These are phyloP conservation scores for Wickerhamomyces sp. DNA, from an alignment of 1,139 yeast species.

Conservation along the genomic window DNA sequence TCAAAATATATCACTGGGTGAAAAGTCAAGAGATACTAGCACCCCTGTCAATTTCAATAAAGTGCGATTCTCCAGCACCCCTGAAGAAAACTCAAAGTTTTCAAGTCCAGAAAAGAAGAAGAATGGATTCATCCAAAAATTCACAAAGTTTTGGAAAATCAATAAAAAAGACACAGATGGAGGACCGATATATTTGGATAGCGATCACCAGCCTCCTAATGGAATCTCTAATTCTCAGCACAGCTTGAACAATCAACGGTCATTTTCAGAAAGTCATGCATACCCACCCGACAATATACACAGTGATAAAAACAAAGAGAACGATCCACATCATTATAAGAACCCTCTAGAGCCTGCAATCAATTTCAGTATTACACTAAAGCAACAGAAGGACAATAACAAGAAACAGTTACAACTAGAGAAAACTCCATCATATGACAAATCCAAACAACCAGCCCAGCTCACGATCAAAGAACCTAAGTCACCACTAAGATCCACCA, in stretches of 20 bases:
- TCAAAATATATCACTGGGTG: not conserved
- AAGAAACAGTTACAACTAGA: not conserved
- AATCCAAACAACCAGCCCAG: not conserved
- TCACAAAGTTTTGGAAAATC: constrained; percentile 20
- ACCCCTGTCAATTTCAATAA: not conserved
- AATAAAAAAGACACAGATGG: constrained; percentile 9
- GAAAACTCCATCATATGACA: not conserved
- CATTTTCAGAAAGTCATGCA: not conserved
- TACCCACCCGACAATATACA: not conserved
- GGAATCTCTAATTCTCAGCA: not conserved
- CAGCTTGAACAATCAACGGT: not conserved
- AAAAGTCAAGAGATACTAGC: not conserved
- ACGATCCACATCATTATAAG: not conserved
- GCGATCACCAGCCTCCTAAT: not conserved
- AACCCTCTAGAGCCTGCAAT: constrained; percentile 3
- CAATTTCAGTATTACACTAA: constrained; percentile 5
- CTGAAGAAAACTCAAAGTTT: not conserved
- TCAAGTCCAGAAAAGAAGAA: constrained; percentile 23
- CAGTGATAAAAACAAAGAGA: not conserved
- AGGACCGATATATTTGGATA: not conserved
- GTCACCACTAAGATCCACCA: constrained; percentile 15
- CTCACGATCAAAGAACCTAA: constrained; percentile 19
- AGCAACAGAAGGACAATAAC: not conserved
- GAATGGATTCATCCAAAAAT: constrained; percentile 18
- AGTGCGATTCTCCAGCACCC: not conserved